Evolutionary conservation across 2,329 filamentous ascomycete species (phyloP), one percentile per base, ranked within the genome.

Genomic region (Nigrograna mackinnonii): DNA sequence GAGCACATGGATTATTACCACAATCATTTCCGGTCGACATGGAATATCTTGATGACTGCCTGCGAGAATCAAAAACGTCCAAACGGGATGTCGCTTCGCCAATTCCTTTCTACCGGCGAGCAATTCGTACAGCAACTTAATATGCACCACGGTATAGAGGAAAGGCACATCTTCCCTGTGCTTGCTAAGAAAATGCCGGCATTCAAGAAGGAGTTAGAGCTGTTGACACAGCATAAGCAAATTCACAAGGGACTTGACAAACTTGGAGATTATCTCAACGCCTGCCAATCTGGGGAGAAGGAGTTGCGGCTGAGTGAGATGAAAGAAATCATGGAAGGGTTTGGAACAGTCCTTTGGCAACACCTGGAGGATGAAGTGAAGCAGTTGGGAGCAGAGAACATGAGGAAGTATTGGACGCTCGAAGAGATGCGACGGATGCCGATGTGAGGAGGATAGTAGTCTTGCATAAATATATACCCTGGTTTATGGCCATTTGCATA

Each of bases 341-440:
- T 91, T 81, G 87, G 87, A 9, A 74, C 76, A 7, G 87, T 95
- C 49, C 66, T 96, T 36, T 92, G 89, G 87, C 74, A 73, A 59
- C 91, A 96, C 76, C 71, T 96, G 46, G 88, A 94, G 57, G 85
- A 91, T 56, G 91, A 96, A 76, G 90, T 96, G 6, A 73, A 77
- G 66, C 80, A 87, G 52, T 68, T 96, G 22, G 82, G 85, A 2
- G 90, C 90, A 33, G 87, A 94, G 67, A 95, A 92, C 64, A 95
- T 96, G 91, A 78, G 89, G 54, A 82, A 77, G 67, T 91, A 87
- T 67, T 96, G 89, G 88, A 86, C 77, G 0, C 54, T 83, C 46
- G 82, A 88, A 35, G 91, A 96, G 76, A 84, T 96, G 67, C 74
- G 69, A 64, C 69, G 72, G 38, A 77, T 94, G 71, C 83, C 81